Percentiles rank a stretch among this genome's conserved stretches.
These are phyloP conservation scores for Boletus albobrunnescens DNA, from an alignment of 1,284 basidiomycete species.

Conservation along the genomic window DNA sequence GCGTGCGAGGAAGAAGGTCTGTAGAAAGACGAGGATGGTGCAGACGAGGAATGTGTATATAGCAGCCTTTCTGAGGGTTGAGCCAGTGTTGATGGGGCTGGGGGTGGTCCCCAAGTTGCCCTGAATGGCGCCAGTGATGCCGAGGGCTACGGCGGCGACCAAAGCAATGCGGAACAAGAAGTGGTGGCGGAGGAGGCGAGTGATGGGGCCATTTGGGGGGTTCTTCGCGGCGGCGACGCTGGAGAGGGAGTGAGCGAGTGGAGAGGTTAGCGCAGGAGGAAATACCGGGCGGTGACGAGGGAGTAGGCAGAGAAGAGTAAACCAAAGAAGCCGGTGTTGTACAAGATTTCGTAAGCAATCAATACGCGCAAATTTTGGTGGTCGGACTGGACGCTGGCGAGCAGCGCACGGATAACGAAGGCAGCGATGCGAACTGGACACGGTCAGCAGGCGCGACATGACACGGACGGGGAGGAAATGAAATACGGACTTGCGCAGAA, in stretches of 20 bases:
- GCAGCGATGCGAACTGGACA: conserved; percentile 37
- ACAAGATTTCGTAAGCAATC: conserved; percentile 32
- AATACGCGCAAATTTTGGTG: conserved; percentile 23
- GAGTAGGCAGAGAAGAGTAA: conserved; percentile 37
- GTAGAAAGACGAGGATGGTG: conserved; percentile 36
- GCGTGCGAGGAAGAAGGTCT: conserved; percentile 28
- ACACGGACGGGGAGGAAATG: conserved; percentile 19
- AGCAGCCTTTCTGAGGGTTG: conserved; percentile 34
- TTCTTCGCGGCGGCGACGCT: conserved; percentile 21
- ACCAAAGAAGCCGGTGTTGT: conserved; percentile 36
- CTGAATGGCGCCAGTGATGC: conserved; percentile 35
- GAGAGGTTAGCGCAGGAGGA: conserved; percentile 12
- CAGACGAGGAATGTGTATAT: conserved; percentile 45
- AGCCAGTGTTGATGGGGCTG: conserved; percentile 12
- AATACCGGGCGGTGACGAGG: conserved; percentile 34
- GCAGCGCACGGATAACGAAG: conserved; percentile 32
- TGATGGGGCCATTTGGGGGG: conserved; percentile 30
- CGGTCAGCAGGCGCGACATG: conserved; percentile 29
- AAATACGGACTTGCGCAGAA: conserved; percentile 43
- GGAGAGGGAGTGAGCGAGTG: not conserved
- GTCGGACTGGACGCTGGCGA: conserved; percentile 25
- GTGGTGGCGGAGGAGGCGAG: conserved; percentile 33
- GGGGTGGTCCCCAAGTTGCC: conserved; percentile 2
- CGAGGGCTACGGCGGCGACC: conserved; percentile 35
- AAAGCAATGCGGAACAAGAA: conserved; percentile 31